Evolutionary conservation across 257 asterid genomes (phyloP), one percentile per base, ranked within the genome.

Genomic region (Penstemon barbatus): DNA sequence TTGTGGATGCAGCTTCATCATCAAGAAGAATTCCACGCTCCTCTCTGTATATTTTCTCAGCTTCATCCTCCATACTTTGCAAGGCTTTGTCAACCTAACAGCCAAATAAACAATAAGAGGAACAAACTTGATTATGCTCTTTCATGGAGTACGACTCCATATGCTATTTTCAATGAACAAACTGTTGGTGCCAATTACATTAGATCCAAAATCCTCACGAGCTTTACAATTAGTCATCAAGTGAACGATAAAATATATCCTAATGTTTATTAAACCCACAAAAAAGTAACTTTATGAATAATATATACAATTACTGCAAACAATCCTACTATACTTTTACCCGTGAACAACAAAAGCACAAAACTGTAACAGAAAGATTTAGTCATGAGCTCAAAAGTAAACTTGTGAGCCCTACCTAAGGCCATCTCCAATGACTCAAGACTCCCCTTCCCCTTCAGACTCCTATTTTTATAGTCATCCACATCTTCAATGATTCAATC

Each of bases 31-130:
- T 46, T 57, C 89, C 95, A 13, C 83, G 92, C 73, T 91, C 97
- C 68, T 94, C 92, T 78, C 85, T 86, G 81, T 89, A 94, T 69
- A 91, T 84, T 37, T 82, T 82, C 59, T 87, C 96, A 66, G 97
- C 97, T 84, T 91, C 97, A 64, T 80, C 90, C 79, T 89, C 97
- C 87, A 94, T 86, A 68, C 96, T 94, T 72, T 76, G 90, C 91
- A 94, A 78, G 63, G 96, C 96, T 76, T 89, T 91, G 79, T 91
- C 96, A 78, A 90, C 97, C 98, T 92, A 74, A 56, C 57, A 63
- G 64, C 58, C 38, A 67, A 51, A 46, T 33, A 46, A 43, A 51
- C 36, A 64, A 50, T 63, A 68, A 66, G 38, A 52, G 33, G 4
- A 72, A 57, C 4, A 63, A 44, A 58, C 52, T 19, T 36, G 8